Percentiles rank a stretch among this genome's conserved stretches.
Evolutionary conservation across 768 basidiomycete species (phyloP).

Genomic region (Daedaleopsis sinensis): DNA sequence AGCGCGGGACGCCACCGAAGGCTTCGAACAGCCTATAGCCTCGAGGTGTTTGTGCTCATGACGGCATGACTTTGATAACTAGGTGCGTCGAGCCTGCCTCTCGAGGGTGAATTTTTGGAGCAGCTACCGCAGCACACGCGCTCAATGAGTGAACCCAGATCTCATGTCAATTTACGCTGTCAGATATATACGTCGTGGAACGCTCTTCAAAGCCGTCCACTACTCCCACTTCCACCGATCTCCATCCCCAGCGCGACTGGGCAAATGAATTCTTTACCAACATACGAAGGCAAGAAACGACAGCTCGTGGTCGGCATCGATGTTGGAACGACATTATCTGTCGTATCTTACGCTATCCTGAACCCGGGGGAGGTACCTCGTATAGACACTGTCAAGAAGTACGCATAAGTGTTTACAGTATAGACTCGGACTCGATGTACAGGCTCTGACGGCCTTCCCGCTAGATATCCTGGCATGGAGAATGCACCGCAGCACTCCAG

Average conservation of each 20-base stretch:
- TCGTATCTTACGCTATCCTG: constrained; percentile 47
- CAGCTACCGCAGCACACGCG: too few species aligned
- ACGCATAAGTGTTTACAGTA: too few species aligned
- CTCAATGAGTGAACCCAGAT: too few species aligned
- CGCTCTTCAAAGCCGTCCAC: not conserved
- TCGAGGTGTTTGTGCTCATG: too few species aligned
- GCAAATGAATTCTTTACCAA: constrained; percentile 1
- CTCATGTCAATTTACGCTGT: too few species aligned
- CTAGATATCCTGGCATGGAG: not conserved
- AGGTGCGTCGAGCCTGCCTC: too few species aligned
- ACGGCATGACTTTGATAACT: too few species aligned
- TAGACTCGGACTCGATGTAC: too few species aligned
- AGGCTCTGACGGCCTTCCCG: not conserved
- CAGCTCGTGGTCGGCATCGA: constrained; percentile 55
- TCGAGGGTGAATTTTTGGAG: too few species aligned
- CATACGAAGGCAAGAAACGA: constrained; percentile 24
- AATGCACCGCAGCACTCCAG: constrained; percentile 24
- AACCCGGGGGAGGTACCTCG: constrained; percentile 38
- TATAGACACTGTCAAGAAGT: constrained; percentile 19
- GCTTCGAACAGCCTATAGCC: too few species aligned
- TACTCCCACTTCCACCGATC: not conserved
- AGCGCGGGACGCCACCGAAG: too few species aligned
- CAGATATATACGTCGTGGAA: not conserved
- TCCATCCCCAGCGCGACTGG: not conserved
- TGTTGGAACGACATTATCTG: constrained; percentile 54